Percentiles rank a stretch among this genome's conserved stretches.
Conservation (phyloP, 345 rosid species). For the Dipteronia dyeriana region DNA sequence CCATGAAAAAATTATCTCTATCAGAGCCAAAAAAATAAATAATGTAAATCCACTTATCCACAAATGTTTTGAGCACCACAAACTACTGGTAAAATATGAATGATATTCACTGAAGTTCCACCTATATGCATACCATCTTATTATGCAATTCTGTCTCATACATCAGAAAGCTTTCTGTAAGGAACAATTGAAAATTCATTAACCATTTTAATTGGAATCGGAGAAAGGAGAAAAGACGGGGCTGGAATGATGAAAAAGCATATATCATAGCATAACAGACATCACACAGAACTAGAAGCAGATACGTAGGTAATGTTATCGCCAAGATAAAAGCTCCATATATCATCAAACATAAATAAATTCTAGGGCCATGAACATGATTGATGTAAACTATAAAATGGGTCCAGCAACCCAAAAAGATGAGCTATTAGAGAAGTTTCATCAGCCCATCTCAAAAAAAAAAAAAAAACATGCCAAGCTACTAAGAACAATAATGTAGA, state of each 20-base stretch:
- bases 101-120: background rate
- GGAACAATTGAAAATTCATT: background rate
- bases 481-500: background rate
- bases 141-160: background rate
- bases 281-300: background rate
- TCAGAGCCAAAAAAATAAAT: background rate
- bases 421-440: too few species aligned
- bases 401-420: background rate
- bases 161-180: background rate
- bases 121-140: background rate
- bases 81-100: background rate
- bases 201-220: too few species aligned
- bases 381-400: background rate
- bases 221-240: too few species aligned
- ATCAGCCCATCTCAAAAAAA: background rate
- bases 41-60: background rate
- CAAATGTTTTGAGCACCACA: conserved; percentile 1
- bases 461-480: background rate
- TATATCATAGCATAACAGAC: background rate
- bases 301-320: background rate
- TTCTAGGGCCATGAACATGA: background rate
- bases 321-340: background rate
- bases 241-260: background rate
- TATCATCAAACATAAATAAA: background rate
- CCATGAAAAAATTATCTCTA: background rate